Evolutionary conservation across 2,329 filamentous ascomycete species (phyloP), one percentile per base, ranked within the genome.

Genomic region (Boeremia exigua): DNA sequence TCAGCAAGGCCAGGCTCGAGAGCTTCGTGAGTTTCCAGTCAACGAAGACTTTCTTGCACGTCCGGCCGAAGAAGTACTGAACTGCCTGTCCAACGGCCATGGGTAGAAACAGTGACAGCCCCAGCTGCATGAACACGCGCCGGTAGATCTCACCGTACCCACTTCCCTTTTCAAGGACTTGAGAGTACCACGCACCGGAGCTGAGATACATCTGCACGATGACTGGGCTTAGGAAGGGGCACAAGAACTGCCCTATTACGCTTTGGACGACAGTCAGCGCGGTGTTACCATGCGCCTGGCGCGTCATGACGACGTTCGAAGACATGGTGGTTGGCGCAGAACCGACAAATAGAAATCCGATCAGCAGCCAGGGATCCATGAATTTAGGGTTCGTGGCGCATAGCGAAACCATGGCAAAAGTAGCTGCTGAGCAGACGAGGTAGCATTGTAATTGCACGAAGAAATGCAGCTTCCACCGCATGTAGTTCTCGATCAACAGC

Each of bases 241-340:
- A 88, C 0, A 87, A 76, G 9, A 90, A 81, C 71, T 91, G 91
- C 28, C 88, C 88, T 39, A 91, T 77, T 8, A 90, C 81, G 1
- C 89, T 88, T 67, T 90, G 87, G 29, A 90, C 87, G 0, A 78
- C 68, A 0, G 73, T 75, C 3, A 76, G 63, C 1, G 73, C 74
- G 0, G 70, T 62, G 38, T 91, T 89, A 5, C 88, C 88, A 33
- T 87, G 85, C 0, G 88, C 85, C 34, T 85, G 81, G 25, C 87
- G 78, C 6, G 88, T 91, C 87, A 91, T 90, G 36, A 91, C 86
- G 7, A 90, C 86, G 69, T 91, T 91, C 40, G 86, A 89, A 7
- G 86, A 84, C 65, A 91, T 88, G 0, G 88, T 91, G 0, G 88
- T 91, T 1, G 88, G 88, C 4, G 89, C 84, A 66, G 84, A 88